Evolutionary conservation across 148 eudicot species (phyloP).

Genomic region (Limonium bicolor): DNA sequence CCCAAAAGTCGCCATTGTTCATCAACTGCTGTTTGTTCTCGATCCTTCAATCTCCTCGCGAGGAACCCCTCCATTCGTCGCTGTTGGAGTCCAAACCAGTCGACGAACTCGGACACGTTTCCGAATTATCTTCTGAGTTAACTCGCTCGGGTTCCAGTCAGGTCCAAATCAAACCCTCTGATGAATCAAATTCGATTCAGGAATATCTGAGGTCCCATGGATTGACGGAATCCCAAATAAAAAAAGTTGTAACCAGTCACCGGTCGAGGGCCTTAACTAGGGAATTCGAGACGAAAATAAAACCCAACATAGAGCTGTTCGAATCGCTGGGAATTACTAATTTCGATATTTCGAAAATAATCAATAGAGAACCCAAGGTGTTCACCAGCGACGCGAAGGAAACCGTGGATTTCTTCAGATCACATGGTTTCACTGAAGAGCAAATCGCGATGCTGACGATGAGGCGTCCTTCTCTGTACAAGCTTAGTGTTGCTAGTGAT

Average conservation of each 20-base stretch:
- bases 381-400: neutral
- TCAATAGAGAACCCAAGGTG: constrained; percentile 1
- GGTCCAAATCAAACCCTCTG: constrained; percentile 2
- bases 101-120: constrained; percentile 4
- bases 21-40: too few relatives aligned
- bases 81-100: too few relatives aligned
- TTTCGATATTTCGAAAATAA: neutral
- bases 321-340: constrained; percentile 5
- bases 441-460: constrained; percentile 2
- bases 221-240: neutral
- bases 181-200: constrained; percentile 5
- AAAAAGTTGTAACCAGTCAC: neutral
- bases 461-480: neutral
- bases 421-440: constrained; percentile 3
- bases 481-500: neutral
- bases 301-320: constrained; percentile 8
- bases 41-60: too few relatives aligned
- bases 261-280: constrained; percentile 2
- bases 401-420: neutral
- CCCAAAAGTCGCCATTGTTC: too few relatives aligned
- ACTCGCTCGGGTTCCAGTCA: constrained; percentile 10
- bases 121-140: constrained; percentile 9
- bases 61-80: too few relatives aligned
- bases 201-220: constrained; percentile 3
- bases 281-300: constrained; percentile 6